Evolutionary conservation across 176 grass and related monocot genomes (phyloP), one percentile per base, ranked within the genome.

Genomic region (Triticum timopheevii): DNA sequence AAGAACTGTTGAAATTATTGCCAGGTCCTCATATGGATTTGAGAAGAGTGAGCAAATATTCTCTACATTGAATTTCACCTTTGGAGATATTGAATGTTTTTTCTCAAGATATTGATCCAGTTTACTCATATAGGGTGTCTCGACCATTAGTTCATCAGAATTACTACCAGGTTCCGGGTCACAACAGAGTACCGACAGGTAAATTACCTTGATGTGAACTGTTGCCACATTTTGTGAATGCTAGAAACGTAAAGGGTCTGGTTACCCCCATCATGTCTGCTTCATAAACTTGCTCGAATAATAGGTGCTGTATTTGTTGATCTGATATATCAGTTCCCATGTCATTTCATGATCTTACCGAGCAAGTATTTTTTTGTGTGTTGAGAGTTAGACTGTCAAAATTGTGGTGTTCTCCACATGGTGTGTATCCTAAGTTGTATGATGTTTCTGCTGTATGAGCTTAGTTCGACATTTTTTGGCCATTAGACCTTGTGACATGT

Each of bases 1-100:
- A 96, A 89, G 93, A 98, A 88, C 78, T 90, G 68, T n/a, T 98
- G 64, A 96, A 94, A 83, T 54, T 94, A 58, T 84, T 98, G 61
- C 93, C 96, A 40, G 96, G 96, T 77, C 96, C 93, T 64, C 96
- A 96, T 90, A 36, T 96, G 33, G 93, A 98, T 93, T 87, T 96
- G 75, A 98, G 94, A 89, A 91, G 93, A 85, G 96, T 96, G 77
- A 65, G 93, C 79, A 6, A 9, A 81, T 79, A 65, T 75, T 49
- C 5, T 88, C 22, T 3, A 62, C 1, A 38, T 25, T 25, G 13
- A 50, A 34, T 38, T 56, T 69, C 59, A 38, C 2, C 17, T 82
- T 86, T 31, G 16, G 19, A 12, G n/a, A 80, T 83, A 34, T 1
- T 25, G 44, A 69, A 12, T 22, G 3, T 23, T 61, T 44, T 19